Percentiles rank a stretch among this genome's conserved stretches.
Conservation (phyloP, 441 rosid species). For the Gossypium davidsonii region DNA sequence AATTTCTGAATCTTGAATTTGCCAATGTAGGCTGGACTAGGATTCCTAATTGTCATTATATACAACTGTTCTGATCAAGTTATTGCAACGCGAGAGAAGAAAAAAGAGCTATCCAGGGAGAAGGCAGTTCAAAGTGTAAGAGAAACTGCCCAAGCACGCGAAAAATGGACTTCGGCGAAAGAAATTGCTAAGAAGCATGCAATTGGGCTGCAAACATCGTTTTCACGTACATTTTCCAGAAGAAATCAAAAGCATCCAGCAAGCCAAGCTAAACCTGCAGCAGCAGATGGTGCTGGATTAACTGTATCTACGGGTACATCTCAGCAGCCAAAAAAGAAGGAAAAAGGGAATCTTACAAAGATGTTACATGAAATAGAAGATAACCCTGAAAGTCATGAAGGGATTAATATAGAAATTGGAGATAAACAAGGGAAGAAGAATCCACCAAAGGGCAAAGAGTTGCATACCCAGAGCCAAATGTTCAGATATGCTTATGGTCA, state of each 20-base stretch:
- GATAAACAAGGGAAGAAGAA: constrained; percentile 58
- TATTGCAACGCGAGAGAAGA: constrained; percentile 73
- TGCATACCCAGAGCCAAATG: constrained; percentile 95
- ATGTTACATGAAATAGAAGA: constrained; percentile 72
- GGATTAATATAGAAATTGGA: constrained; percentile 67
- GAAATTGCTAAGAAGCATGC: constrained; percentile 75
- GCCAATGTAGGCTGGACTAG: constrained; percentile 57
- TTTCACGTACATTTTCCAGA: constrained; percentile 81
- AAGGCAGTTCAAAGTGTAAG: constrained; percentile 76
- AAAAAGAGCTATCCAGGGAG: constrained; percentile 78
- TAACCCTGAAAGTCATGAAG: constrained; percentile 58
- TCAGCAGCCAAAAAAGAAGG: constrained; percentile 35
- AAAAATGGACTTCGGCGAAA: constrained; percentile 90
- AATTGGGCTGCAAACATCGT: constrained; percentile 50
- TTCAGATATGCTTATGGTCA: constrained; percentile 91
- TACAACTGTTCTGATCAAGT: constrained; percentile 98
- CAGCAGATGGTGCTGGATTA: constrained; percentile 38
- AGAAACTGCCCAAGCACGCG: constrained; percentile 63
- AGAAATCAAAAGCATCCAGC: constrained; percentile 40
- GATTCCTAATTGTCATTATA: constrained; percentile 64
- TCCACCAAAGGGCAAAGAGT: constrained; percentile 65
- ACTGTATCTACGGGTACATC: constrained; percentile 32
- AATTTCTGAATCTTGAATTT: constrained; percentile 17
- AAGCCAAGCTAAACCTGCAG: constrained; percentile 45
- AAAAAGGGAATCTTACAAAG: constrained; percentile 53